Percentiles rank a stretch among this genome's conserved stretches.
phyloP scores from a whole-genome alignment of 2,329 filamentous ascomycete species.

The Uncinocarpus reesii region DNA sequence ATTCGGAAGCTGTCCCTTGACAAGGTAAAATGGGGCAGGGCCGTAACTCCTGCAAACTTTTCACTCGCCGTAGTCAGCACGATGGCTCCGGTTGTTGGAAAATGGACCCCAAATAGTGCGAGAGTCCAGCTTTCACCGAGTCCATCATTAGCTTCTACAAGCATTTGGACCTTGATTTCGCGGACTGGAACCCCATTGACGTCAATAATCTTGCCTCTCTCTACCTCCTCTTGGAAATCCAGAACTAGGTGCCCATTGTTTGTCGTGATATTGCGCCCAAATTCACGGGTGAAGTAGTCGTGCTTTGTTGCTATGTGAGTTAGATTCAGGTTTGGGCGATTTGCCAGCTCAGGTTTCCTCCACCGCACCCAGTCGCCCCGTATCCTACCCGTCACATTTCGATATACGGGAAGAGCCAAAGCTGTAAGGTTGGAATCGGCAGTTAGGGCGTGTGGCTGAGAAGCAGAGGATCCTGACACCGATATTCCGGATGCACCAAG shows the following conservation, averaged over 20 bases:
- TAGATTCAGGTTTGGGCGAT: constrained; percentile 51
- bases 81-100: constrained; percentile 66
- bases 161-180: constrained; percentile 59
- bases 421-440: constrained; percentile 29
- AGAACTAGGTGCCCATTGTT: constrained; percentile 58
- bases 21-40: constrained; percentile 70
- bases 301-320: constrained; percentile 54
- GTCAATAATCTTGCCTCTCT: constrained; percentile 29
- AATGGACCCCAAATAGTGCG: constrained; percentile 73
- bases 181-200: constrained; percentile 48
- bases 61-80: constrained; percentile 83
- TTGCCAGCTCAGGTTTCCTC: constrained; percentile 31
- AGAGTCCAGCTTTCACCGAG: constrained; percentile 69
- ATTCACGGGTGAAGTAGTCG: constrained; percentile 57
- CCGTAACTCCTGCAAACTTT: constrained; percentile 87
- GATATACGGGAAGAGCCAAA: constrained; percentile 52
- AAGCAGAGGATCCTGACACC: constrained; percentile 23
- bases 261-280: constrained; percentile 73
- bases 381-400: constrained; percentile 66
- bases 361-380: constrained; percentile 64
- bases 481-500: constrained; percentile 27
- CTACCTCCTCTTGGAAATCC: constrained; percentile 50
- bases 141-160: constrained; percentile 60
- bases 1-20: constrained; percentile 45
- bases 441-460: constrained; percentile 18